Conservation (phyloP, 768 basidiomycete genomes). For the Rhodotorula babjevae region DNA sequence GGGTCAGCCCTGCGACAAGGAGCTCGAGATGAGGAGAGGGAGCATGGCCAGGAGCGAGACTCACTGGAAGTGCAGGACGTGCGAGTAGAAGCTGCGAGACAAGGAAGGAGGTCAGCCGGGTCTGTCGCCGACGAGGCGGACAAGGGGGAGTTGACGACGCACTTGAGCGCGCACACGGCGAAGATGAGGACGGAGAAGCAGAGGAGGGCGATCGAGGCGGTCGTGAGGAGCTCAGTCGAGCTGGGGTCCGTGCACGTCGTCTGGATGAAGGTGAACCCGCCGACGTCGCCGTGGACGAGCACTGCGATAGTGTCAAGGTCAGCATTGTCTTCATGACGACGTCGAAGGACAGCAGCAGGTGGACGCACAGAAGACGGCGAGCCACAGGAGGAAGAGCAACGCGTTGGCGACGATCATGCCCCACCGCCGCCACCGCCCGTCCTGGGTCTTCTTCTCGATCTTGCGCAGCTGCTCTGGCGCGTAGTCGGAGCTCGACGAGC, state of each 20-base stretch:
- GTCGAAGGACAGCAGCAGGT: neutral
- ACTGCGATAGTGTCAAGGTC: neutral
- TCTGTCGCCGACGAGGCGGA: too few relatives aligned
- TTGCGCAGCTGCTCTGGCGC: neutral
- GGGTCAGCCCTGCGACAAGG: neutral
- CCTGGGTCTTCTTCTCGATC: neutral
- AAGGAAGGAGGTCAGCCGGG: too few relatives aligned
- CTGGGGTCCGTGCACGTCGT: conserved; percentile 15
- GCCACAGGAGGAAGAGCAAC: neutral
- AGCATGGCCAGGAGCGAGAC: neutral
- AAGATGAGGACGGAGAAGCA: neutral
- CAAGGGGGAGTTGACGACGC: neutral
- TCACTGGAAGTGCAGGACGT: neutral
- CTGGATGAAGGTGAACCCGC: conserved; percentile 5
- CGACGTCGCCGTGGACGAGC: neutral
- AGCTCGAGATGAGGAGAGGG: too few relatives aligned
- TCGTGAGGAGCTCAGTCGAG: neutral
- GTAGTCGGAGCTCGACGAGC: neutral
- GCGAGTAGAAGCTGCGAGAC: conserved; percentile 5
- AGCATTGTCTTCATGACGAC: too few relatives aligned
- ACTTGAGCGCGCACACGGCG: conserved; percentile 4
- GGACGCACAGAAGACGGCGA: conserved; percentile 13
- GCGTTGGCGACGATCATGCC: neutral
- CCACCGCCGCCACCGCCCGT: neutral
- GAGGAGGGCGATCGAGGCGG: neutral